These are phyloP conservation scores for Glutinoglossum americanum DNA, from an alignment of 495 filamentous ascomycete species.

Conservation along the genomic window DNA sequence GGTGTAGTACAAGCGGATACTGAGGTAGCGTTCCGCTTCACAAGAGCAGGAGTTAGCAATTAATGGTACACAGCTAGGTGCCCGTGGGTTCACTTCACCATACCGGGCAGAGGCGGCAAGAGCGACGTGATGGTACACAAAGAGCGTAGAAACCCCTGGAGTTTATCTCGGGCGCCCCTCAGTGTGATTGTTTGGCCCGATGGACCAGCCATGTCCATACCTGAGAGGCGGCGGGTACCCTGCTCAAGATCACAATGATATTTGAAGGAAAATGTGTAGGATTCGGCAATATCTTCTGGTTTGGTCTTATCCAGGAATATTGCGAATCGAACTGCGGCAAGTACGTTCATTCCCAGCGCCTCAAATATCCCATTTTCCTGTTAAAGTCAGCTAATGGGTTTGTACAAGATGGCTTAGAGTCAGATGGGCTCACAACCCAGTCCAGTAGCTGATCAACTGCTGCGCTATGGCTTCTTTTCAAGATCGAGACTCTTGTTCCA, in stretches of 20 bases:
- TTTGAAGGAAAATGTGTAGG: constrained; percentile 29
- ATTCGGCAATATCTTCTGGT: constrained; percentile 22
- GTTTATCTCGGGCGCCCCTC: constrained; percentile 15
- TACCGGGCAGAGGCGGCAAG: constrained; percentile 26
- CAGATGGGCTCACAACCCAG: constrained; percentile 8
- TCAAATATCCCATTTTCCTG: constrained; percentile 13
- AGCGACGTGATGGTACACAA: not conserved
- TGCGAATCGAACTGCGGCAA: constrained; percentile 21
- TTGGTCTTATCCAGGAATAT: constrained; percentile 20
- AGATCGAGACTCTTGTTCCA: constrained; percentile 12
- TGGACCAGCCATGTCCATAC: constrained; percentile 18
- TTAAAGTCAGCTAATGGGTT: constrained; percentile 12
- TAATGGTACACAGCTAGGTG: not conserved
- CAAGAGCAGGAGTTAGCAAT: not conserved
- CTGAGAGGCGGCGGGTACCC: constrained; percentile 13
- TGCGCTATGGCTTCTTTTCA: constrained; percentile 12
- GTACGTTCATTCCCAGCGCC: constrained; percentile 3
- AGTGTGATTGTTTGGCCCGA: constrained; percentile 17
- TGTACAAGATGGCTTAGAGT: not conserved
- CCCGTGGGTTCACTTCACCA: not conserved
- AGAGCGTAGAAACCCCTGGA: constrained; percentile 19
- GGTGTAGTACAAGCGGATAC: constrained; percentile 26
- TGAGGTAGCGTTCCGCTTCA: constrained; percentile 9
- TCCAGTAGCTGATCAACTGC: constrained; percentile 15
- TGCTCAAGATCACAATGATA: constrained; percentile 14